A percentile compares a stretch with the other conserved stretches of the same genome.
Evolutionary conservation across 805 yeast genomes (phyloP).

Genomic region (Pichia sporocuriosa): DNA sequence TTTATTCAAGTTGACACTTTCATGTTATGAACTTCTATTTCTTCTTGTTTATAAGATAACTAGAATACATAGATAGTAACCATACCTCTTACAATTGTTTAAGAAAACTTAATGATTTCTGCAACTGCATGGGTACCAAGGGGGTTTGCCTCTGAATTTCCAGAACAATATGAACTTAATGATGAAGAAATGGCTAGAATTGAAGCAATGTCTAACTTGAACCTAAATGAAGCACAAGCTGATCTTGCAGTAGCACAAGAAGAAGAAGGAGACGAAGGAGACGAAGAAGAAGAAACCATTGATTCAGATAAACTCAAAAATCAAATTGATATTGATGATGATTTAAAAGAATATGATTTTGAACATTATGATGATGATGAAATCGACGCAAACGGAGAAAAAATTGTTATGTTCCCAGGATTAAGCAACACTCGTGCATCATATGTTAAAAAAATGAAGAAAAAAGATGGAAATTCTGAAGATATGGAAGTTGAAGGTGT

Average conservation of each 20-base stretch:
- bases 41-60: too few relatives aligned
- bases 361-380: slow-evolving; percentile 76
- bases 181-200: slow-evolving; percentile 93
- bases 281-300: slow-evolving; percentile 19
- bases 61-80: too few relatives aligned
- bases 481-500: slow-evolving; percentile 23
- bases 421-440: slow-evolving; percentile 51
- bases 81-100: neutral
- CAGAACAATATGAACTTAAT: slow-evolving; percentile 78
- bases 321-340: slow-evolving; percentile 68
- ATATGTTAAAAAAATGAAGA: slow-evolving; percentile 42
- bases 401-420: slow-evolving; percentile 66
- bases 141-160: slow-evolving; percentile 90
- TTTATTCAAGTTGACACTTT: too few relatives aligned
- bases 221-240: slow-evolving; percentile 64
- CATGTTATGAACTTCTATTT: too few relatives aligned
- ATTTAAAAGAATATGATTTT: slow-evolving; percentile 78
- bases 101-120: slow-evolving; percentile 57
- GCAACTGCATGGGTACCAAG: slow-evolving; percentile 95
- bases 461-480: slow-evolving; percentile 35
- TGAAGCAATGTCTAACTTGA: slow-evolving; percentile 74
- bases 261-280: slow-evolving; percentile 18
- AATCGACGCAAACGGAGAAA: slow-evolving; percentile 46
- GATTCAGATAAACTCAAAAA: slow-evolving; percentile 31
- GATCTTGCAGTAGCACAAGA: slow-evolving; percentile 22